Percentiles rank a stretch among this genome's conserved stretches.
phyloP scores from a whole-genome alignment of 345 rosid species.

The Microcos paniculata region DNA sequence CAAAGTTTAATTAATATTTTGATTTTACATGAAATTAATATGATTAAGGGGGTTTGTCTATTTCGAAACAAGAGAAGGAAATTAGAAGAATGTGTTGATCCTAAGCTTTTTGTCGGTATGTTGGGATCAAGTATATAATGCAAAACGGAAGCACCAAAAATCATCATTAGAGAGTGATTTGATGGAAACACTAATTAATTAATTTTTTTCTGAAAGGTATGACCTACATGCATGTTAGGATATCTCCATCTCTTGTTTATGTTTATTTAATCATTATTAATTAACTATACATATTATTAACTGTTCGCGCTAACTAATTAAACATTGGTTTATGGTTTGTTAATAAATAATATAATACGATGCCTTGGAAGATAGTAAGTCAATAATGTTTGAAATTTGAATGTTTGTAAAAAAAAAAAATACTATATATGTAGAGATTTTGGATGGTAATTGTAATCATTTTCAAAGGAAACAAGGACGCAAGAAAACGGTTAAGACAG shows the following conservation, averaged over 20 bases:
- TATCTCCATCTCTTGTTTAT: background rate
- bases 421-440: too few species aligned
- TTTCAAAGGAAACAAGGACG: background rate
- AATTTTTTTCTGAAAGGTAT: background rate
- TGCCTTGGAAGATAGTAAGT: background rate
- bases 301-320: too few species aligned
- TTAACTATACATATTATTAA: too few species aligned
- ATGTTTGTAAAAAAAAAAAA: too few species aligned
- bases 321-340: background rate
- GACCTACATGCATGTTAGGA: background rate
- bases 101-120: slow-evolving; percentile 35
- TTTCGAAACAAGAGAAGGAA: slow-evolving; percentile 1
- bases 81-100: slow-evolving; percentile 12
- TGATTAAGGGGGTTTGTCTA: background rate
- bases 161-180: slow-evolving; percentile 28
- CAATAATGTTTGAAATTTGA: background rate
- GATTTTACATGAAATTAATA: background rate
- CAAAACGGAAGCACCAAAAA: slow-evolving; percentile 15
- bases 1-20: background rate
- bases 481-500: background rate
- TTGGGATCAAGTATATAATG: slow-evolving; percentile 39
- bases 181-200: slow-evolving; percentile 18
- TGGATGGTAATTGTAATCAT: background rate
- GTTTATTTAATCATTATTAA: background rate
- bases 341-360: background rate